Evolutionary conservation across 2,329 filamentous ascomycete species (phyloP), one percentile per base, ranked within the genome.

Genomic region (Huntiella decipiens): DNA sequence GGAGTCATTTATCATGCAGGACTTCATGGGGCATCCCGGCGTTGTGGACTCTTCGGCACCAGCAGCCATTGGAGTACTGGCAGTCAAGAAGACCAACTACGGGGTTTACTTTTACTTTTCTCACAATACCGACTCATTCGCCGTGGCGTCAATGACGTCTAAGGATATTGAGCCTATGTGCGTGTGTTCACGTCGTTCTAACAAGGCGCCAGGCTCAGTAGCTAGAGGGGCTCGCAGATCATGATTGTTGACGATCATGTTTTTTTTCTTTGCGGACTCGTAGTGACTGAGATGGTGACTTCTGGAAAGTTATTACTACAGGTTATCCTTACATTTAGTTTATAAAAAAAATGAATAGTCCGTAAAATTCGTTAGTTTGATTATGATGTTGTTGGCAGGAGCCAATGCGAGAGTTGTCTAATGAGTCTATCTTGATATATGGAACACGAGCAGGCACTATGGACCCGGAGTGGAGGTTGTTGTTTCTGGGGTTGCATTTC

Each of bases 21-120:
- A 96, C 57, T 98, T 98, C 58, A 91, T 93, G 78, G 73, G 77
- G 38, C 91, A 95, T 57, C 82, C 86, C 0, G 84, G 86, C 43
- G 87, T 98, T 51, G 71, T 67, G 53, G 69, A 79, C 55, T 91
- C 85, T 54, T 74, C 79, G 46, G 88, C 84, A 8, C 69, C 75
- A n/a, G 85, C 83, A 3, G 87, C 88, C 28, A 92, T 98, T 55
- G 91, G 91, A 2, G 74, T 94, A 48, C 77, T 98, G 66, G 77
- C 78, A 1, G 82, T 95, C 55, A 96, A 96, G 65, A 91, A 86
- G 65, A 79, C 74, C 1, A 67, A 66, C 10, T 68, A 73, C 16
- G 86, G 85, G 1, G 76, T 84, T 52, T 85, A 82, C 57, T 72
- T 98, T 44, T 88, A 88, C 61, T 98, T 93, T 64, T 87, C 82